Percentiles rank a stretch among this genome's conserved stretches.
These are phyloP conservation scores for Coemansia javaensis DNA, from an alignment of 192 early-diverging fungal species.

Conservation along the genomic window DNA sequence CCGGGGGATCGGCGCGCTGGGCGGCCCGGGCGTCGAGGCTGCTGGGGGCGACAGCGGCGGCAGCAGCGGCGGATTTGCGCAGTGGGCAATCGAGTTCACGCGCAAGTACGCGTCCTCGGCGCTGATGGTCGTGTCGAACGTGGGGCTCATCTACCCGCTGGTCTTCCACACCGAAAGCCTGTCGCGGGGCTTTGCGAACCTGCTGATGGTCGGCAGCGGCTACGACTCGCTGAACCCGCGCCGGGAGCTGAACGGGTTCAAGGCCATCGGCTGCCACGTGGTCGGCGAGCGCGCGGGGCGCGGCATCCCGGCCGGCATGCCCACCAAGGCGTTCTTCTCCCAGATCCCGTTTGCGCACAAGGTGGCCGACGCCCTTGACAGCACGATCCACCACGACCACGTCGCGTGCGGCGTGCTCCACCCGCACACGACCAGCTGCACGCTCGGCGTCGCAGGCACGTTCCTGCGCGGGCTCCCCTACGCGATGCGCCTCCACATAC, in stretches of 20 bases:
- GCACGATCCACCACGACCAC: constrained; percentile 49
- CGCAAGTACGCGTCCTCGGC: constrained; percentile 29
- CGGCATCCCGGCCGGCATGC: constrained; percentile 43
- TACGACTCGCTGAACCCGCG: constrained; percentile 25
- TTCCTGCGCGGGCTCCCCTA: constrained; percentile 51
- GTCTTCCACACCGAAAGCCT: constrained; percentile 56
- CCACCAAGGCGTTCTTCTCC: constrained; percentile 53
- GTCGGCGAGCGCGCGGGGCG: neutral
- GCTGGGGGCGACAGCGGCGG: no score
- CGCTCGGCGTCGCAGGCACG: constrained; percentile 30
- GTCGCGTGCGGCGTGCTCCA: constrained; percentile 60
- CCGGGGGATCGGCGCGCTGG: neutral
- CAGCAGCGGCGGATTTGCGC: neutral
- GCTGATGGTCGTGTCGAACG: constrained; percentile 24
- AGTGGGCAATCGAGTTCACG: neutral
- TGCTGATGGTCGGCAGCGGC: constrained; percentile 46
- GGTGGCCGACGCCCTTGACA: constrained; percentile 44
- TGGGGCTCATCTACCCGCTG: constrained; percentile 47
- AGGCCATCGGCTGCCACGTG: constrained; percentile 10
- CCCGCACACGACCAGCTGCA: constrained; percentile 54
- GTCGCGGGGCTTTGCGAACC: constrained; percentile 55
- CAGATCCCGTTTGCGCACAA: constrained; percentile 53
- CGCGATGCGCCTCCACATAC: constrained; percentile 57
- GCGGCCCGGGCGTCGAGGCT: constrained; percentile 11
- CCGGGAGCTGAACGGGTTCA: constrained; percentile 5